Percentiles rank a stretch among this genome's conserved stretches.
Conservation (phyloP, 768 basidiomycete genomes). For the Kwoniella botswanensis region DNA sequence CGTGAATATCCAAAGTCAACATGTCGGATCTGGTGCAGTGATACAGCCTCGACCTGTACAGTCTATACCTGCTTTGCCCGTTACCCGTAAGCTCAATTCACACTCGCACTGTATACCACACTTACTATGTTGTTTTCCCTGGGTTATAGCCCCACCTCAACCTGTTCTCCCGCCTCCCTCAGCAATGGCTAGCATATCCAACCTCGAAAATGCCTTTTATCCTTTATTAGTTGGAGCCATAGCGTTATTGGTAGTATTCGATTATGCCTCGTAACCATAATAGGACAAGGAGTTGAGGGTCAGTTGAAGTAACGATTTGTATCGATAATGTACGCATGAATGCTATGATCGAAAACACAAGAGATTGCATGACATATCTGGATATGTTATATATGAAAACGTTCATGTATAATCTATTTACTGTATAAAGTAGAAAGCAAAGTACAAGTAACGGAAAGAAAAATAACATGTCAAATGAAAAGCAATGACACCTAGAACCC, state of each 20-base stretch:
- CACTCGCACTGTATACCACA: not conserved
- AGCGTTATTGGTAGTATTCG: constrained; percentile 54
- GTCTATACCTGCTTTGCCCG: constrained; percentile 4
- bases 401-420: no score
- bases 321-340: no score
- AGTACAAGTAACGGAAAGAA: no score
- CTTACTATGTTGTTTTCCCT: not conserved
- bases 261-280: constrained; percentile 48
- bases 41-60: constrained; percentile 12
- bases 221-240: constrained; percentile 56
- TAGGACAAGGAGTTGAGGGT: not conserved
- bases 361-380: no score
- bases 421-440: no score
- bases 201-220: constrained; percentile 55
- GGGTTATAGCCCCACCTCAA: constrained; percentile 11
- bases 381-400: no score
- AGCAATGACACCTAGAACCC: no score
- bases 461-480: no score
- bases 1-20: constrained; percentile 18
- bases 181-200: constrained; percentile 32
- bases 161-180: constrained; percentile 4
- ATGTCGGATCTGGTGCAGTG: not conserved
- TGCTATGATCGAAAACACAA: no score
- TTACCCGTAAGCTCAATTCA: not conserved
- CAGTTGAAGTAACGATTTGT: no score